Evolutionary conservation across 1,284 basidiomycete species (phyloP).

Genomic region (Pholiota adiposa): DNA sequence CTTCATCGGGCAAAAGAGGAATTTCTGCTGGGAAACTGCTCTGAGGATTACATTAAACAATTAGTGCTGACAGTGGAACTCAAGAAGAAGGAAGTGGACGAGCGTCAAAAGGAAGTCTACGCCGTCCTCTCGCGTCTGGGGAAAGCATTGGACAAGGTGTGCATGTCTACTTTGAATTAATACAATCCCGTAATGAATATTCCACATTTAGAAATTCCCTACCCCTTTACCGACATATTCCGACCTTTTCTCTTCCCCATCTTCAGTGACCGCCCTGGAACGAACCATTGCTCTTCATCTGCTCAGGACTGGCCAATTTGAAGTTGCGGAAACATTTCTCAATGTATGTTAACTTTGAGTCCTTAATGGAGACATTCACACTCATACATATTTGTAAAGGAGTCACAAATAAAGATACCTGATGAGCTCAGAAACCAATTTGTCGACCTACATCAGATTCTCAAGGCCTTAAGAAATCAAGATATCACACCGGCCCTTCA

Average conservation of each 20-base stretch:
- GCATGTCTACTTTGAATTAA: conserved; percentile 5
- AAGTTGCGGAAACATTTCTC: conserved; percentile 73
- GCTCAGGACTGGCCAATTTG: conserved; percentile 79
- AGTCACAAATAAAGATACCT: conserved; percentile 68
- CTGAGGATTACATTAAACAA: conserved; percentile 55
- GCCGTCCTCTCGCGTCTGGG: conserved; percentile 76
- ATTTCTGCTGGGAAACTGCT: conserved; percentile 55
- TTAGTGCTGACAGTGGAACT: conserved; percentile 66
- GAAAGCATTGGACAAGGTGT: conserved; percentile 88
- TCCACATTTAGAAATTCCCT: conserved; percentile 64
- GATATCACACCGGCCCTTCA: conserved; percentile 76
- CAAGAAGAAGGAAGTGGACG: conserved; percentile 85
- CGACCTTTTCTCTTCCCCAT: conserved; percentile 67
- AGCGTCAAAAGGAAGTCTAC: conserved; percentile 87
- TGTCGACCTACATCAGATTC: conserved; percentile 74
- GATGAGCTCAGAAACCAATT: conserved; percentile 63
- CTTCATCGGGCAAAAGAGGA: conserved; percentile 63
- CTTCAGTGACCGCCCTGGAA: conserved; percentile 69
- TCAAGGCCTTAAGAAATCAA: conserved; percentile 67
- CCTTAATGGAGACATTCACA: background rate
- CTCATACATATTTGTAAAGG: conserved; percentile 46
- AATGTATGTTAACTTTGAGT: conserved; percentile 46
- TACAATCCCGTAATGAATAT: background rate
- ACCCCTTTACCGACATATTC: conserved; percentile 67
- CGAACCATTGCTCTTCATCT: conserved; percentile 78